Percentiles rank a stretch among this genome's conserved stretches.
Conservation (phyloP, 1,284 basidiomycete genomes). For the Cutaneotrichosporon cavernicola region DNA sequence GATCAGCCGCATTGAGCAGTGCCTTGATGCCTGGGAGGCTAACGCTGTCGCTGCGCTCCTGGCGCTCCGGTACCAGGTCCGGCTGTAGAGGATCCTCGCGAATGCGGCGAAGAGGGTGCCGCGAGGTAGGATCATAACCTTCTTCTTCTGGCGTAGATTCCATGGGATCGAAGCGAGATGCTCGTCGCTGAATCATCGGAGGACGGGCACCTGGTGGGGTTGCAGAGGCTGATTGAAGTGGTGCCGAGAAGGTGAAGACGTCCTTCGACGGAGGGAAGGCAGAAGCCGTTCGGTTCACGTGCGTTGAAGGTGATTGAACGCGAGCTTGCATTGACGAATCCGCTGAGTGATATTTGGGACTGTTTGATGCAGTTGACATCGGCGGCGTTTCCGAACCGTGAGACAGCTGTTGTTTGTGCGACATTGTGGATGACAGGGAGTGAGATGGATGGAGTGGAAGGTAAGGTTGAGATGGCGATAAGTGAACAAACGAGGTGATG, state of each 20-base stretch:
- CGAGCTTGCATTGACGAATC: constrained; percentile 9
- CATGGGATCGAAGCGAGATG: constrained; percentile 47
- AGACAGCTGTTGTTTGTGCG: constrained; percentile 3
- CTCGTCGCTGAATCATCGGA: constrained; percentile 27
- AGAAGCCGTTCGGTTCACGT: neutral
- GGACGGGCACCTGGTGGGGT: constrained; percentile 26
- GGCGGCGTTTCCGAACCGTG: neutral
- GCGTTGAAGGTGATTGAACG: neutral
- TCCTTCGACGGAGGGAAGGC: neutral
- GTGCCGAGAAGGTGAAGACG: constrained; percentile 4
- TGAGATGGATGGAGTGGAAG: neutral
- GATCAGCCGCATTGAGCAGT: constrained; percentile 27
- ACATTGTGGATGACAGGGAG: neutral
- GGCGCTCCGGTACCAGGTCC: neutral
- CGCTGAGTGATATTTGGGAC: neutral
- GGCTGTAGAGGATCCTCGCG: constrained; percentile 32
- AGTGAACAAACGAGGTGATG: neutral
- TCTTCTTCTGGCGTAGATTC: constrained; percentile 38
- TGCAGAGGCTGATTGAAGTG: neutral
- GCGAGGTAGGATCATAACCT: constrained; percentile 36
- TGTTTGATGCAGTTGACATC: constrained; percentile 1
- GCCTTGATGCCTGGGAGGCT: constrained; percentile 42
- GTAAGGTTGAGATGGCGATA: neutral
- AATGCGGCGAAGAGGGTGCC: constrained; percentile 43
- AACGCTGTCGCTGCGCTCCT: constrained; percentile 21